Evolutionary conservation across 768 basidiomycete species (phyloP).

Genomic region (Mycena filopes): DNA sequence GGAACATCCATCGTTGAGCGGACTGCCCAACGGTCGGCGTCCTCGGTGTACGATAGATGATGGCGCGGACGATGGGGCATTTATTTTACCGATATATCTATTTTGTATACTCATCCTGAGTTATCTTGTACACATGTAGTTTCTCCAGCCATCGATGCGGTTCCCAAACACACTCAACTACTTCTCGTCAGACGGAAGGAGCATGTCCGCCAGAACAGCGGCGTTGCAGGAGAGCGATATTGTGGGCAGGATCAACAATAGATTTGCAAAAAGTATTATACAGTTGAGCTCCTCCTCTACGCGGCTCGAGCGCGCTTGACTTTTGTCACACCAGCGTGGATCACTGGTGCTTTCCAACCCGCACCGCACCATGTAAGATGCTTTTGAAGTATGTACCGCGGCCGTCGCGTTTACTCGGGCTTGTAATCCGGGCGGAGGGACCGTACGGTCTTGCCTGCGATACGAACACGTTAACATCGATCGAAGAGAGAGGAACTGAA

Average conservation of each 20-base stretch:
- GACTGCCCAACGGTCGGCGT: constrained; percentile 73
- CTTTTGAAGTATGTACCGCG: constrained; percentile 10
- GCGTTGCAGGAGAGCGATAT: no score
- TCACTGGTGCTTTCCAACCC: constrained; percentile 7
- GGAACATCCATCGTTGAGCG: constrained; percentile 93
- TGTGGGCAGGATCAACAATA: no score
- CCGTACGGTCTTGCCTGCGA: constrained; percentile 88
- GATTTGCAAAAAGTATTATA: no score
- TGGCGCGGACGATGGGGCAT: constrained; percentile 20
- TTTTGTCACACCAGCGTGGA: not conserved
- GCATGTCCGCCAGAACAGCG: no score
- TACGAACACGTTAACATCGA: constrained; percentile 8
- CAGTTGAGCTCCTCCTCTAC: no score
- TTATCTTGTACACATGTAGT: not conserved
- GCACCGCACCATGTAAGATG: not conserved
- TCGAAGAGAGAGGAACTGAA: constrained; percentile 34
- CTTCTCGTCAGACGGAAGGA: no score
- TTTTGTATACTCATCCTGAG: constrained; percentile 12
- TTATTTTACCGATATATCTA: constrained; percentile 3
- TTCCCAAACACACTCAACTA: no score
- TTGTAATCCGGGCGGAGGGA: constrained; percentile 89
- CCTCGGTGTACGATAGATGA: constrained; percentile 54
- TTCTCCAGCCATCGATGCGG: no score
- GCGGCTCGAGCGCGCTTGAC: no score
- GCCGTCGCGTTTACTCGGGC: constrained; percentile 58